Conservation (phyloP, 192 early-diverging fungal genomes). For the Obelidium mucronatum region DNA sequence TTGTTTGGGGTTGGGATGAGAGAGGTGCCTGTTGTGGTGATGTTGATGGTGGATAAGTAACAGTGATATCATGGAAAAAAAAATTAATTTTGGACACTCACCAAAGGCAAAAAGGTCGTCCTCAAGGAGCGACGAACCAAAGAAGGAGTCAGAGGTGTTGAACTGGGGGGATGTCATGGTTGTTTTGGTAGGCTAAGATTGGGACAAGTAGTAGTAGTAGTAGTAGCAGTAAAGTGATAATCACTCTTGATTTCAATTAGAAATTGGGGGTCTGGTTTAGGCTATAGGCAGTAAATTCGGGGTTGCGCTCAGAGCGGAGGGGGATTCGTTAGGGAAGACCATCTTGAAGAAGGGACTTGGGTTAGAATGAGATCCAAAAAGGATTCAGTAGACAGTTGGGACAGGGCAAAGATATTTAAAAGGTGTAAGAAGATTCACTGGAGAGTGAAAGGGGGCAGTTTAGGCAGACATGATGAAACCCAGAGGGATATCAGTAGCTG, state of each 20-base stretch:
- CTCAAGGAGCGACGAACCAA: constrained; percentile 24
- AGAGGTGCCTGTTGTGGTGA: neutral
- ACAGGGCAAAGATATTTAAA: constrained; percentile 7
- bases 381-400: constrained; percentile 13
- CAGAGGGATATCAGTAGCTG: neutral
- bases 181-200: neutral
- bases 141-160: neutral
- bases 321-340: constrained; percentile 27
- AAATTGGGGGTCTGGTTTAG: constrained; percentile 6
- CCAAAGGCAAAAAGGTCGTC: constrained; percentile 30
- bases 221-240: neutral
- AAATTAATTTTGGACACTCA: no score
- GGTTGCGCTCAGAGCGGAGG: neutral
- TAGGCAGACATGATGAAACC: constrained; percentile 33
- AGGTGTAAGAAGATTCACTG: constrained; percentile 6
- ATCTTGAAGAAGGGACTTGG: constrained; percentile 13
- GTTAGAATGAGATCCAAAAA: constrained; percentile 30
- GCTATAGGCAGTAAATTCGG: neutral
- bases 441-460: constrained; percentile 15
- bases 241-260: no score
- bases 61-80: no score
- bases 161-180: constrained; percentile 21
- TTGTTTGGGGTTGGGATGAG: neutral
- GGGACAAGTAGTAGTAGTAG: neutral
- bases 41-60: no score